Percentiles rank a stretch among this genome's conserved stretches.
phyloP scores from a whole-genome alignment of 192 early-diverging fungal genomes.

The Thoreauomyces humboldtii region DNA sequence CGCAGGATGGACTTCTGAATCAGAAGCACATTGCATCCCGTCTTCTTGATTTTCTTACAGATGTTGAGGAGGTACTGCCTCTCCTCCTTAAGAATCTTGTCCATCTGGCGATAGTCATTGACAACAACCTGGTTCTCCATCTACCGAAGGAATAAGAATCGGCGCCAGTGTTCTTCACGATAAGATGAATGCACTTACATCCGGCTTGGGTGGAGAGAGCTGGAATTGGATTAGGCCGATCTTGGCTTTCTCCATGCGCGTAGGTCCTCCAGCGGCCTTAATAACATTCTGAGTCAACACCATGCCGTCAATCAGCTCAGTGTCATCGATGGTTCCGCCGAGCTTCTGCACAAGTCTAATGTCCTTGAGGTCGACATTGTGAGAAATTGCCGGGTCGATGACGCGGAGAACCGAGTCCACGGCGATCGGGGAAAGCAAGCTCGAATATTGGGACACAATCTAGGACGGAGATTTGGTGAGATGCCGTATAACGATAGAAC shows the following conservation, averaged over 20 bases:
- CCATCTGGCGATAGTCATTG: constrained; percentile 99
- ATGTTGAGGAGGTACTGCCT: constrained; percentile 95
- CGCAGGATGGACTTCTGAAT: constrained; percentile 99
- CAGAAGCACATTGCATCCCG: constrained; percentile 94
- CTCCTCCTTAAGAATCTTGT: constrained; percentile 99
- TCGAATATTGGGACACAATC: constrained; percentile 99
- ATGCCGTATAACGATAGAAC: too few species aligned
- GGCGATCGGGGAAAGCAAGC: constrained; percentile 92
- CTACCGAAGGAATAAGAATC: constrained; percentile 40
- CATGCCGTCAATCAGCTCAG: constrained; percentile 89
- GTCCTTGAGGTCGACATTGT: constrained; percentile 94
- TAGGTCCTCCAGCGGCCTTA: constrained; percentile 87
- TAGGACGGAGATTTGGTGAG: too few species aligned
- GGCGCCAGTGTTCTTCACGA: too few species aligned
- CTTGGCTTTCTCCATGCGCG: constrained; percentile 95
- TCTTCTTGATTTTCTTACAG: constrained; percentile 98
- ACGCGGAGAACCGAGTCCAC: constrained; percentile 94
- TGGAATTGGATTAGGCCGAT: constrained; percentile 99
- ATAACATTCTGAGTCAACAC: constrained; percentile 92
- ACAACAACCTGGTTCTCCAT: constrained; percentile 99
- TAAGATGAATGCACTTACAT: too few species aligned
- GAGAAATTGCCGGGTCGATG: constrained; percentile 75
- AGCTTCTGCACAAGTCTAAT: constrained; percentile 95
- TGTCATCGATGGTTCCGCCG: constrained; percentile 98
- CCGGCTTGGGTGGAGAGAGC: constrained; percentile 96